Evolutionary conservation across 192 early-diverging fungal genomes (phyloP), one percentile per base, ranked within the genome.

Genomic region (Umbelopsis sp.): DNA sequence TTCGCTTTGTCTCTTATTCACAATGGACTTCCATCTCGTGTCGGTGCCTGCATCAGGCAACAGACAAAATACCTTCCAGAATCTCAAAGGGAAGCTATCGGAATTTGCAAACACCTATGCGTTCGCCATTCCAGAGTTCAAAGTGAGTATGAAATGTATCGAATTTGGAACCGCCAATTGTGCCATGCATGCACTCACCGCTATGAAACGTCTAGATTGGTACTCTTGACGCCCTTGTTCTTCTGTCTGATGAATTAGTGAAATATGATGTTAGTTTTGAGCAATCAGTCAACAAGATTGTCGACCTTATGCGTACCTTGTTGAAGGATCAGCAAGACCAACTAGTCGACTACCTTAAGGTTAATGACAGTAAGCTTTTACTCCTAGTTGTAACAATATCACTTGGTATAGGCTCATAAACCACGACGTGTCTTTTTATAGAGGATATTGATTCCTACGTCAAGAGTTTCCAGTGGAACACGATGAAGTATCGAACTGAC

Each of bases 401-500:
- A 74, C n/a, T 71, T 41, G 65, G 49, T 36, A 38, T 31, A 49
- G 29, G 25, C 38, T 25, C 12, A 34, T 66, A 26, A 53, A 24
- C 10, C 2, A 67, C 47, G 5, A 36, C n/a, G 12, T 3, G 32
- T 16, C 17, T 0, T 36, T 32, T 3, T 36, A 66, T 73, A 96
- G 94, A 96, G 85, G 78, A 87, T 62, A 87, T 97, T 41, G 96
- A 96, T 79, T 83, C 92, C 51, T 99, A 93, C 71, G 80, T 98
- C 17, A 87, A 88, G 69, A 83, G 86, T 25, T 98, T 98, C 75
- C 84, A 91, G 69, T 99, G 98, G 98, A 95, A 98, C 78, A 93
- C 91, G 20, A 91, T 97, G 89, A 98, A 97, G 82, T 99, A 96
- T 80, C 85, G 98, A 50, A 90, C 91, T 2, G 98, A 99, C 81